Evolutionary conservation across 1,284 basidiomycete species (phyloP).

Genomic region (Leccinum cinnamomeum): DNA sequence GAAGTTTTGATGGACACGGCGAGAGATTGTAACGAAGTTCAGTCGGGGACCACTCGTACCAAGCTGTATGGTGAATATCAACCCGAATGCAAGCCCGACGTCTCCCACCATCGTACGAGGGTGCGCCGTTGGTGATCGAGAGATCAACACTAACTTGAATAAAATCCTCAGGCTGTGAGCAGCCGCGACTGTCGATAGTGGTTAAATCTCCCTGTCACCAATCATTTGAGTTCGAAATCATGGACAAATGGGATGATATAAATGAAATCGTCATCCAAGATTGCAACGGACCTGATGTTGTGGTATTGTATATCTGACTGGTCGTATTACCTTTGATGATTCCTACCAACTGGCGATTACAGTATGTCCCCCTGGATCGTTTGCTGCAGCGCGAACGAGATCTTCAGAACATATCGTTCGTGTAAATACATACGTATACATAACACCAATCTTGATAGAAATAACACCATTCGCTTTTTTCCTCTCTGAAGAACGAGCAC

Average conservation of each 20-base stretch:
- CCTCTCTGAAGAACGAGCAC: not conserved
- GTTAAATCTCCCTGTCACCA: too few species aligned
- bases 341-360: not conserved
- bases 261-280: slow-evolving; percentile 10
- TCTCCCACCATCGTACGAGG: slow-evolving; percentile 17
- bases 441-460: not conserved
- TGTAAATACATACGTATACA: not conserved
- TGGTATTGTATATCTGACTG: not conserved
- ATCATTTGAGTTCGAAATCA: too few species aligned
- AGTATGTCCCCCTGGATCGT: not conserved
- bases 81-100: not conserved
- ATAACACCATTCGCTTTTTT: not conserved
- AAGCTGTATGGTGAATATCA: slow-evolving; percentile 15
- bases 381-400: not conserved
- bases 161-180: not conserved
- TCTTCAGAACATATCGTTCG: not conserved
- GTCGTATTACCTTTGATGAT: not conserved
- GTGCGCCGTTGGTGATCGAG: not conserved
- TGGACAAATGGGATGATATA: not conserved
- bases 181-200: not conserved
- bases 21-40: slow-evolving; percentile 10
- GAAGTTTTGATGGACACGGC: too few species aligned
- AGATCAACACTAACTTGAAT: slow-evolving; percentile 24
- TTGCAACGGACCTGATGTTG: slow-evolving; percentile 19
- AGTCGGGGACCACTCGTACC: slow-evolving; percentile 7